These are phyloP conservation scores for Cyberlindnera subsufficiens DNA, from an alignment of 805 yeast genomes.

Conservation along the genomic window DNA sequence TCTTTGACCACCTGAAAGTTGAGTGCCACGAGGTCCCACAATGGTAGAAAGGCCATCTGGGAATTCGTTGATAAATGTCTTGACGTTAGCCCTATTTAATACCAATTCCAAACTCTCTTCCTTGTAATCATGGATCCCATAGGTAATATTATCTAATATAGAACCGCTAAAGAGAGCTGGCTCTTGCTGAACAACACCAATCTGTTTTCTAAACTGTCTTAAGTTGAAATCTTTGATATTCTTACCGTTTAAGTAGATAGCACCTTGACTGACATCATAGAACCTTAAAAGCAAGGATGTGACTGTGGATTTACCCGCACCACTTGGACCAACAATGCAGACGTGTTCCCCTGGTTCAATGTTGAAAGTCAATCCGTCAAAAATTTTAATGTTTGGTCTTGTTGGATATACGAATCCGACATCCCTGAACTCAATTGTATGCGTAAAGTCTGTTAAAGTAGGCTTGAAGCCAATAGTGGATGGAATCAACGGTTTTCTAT, in stretches of 20 bases:
- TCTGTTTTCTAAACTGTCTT: slow-evolving; percentile 61
- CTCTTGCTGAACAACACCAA: slow-evolving; percentile 93
- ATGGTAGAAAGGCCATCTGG: slow-evolving; percentile 79
- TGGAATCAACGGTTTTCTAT: slow-evolving; percentile 65
- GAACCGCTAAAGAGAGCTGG: slow-evolving; percentile 86
- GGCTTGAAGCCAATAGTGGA: slow-evolving; percentile 55
- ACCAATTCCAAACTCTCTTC: slow-evolving; percentile 58
- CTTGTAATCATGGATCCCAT: slow-evolving; percentile 56
- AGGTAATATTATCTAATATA: slow-evolving; percentile 73
- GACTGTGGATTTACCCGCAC: slow-evolving; percentile 91
- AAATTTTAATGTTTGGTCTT: slow-evolving; percentile 64
- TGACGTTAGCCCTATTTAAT: slow-evolving; percentile 66
- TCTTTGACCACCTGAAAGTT: slow-evolving; percentile 91
- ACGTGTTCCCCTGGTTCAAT: slow-evolving; percentile 80
- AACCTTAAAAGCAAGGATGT: slow-evolving; percentile 74
- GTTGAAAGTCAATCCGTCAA: slow-evolving; percentile 50
- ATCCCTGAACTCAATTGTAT: slow-evolving; percentile 52
- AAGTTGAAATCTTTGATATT: slow-evolving; percentile 61
- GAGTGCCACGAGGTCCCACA: slow-evolving; percentile 85
- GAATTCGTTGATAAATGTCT: slow-evolving; percentile 59
- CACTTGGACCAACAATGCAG: slow-evolving; percentile 95
- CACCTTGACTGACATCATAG: slow-evolving; percentile 72
- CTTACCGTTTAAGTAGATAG: slow-evolving; percentile 57
- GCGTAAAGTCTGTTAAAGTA: slow-evolving; percentile 25
- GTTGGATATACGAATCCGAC: slow-evolving; percentile 80